Evolutionary conservation across 139 green algal species (phyloP), one percentile per base, ranked within the genome.

Genomic region (Ettlia oleoabundans): DNA sequence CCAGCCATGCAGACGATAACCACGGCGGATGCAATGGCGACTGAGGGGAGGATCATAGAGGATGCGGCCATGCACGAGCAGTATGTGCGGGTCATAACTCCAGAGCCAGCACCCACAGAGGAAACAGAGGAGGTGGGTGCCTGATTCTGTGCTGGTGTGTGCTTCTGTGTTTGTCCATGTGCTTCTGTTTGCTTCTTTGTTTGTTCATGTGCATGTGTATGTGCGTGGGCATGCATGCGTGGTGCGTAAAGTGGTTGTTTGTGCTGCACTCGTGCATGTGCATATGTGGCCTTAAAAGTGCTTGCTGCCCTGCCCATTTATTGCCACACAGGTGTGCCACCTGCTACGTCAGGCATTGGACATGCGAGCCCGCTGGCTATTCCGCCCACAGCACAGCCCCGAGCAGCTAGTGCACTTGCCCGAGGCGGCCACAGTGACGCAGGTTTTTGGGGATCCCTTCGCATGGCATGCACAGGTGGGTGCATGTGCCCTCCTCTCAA

Each of bases 311-410:
- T 58, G 47, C 47, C 15, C 47, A 15, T 15, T 58, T 58, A 15
- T n/a, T n/a, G n/a, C n/a, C n/a, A n/a, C n/a, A 9, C 72, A 79
- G 72, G 72, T 79, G 4, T 68, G 78, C 72, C 72, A 53, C 58
- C 93, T 97, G 88, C 84, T 99, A n/a, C 76, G 94, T 72, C 89
- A 98, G 86, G 94, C 88, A 76, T 79, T 98, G 53, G 89, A 95
- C 70, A 72, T 98, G 84, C 81, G 96, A 33, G 41, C 84, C 33
- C 95, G 95, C 81, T 99, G 96, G 93, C 88, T 99, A 30, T 99
- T 97, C 86, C 83, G 80, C 53, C 84, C 88, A 18, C 37, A 43
- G 38, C 41, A 70, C 52, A 65, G 33, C 21, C 84, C 64, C 13
- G 82, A 89, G 80, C 52, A 88, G 78, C 66, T 73, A 66, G 65